phyloP scores from a whole-genome alignment of 2,329 filamentous ascomycete species.

The Alternaria arbusti region DNA sequence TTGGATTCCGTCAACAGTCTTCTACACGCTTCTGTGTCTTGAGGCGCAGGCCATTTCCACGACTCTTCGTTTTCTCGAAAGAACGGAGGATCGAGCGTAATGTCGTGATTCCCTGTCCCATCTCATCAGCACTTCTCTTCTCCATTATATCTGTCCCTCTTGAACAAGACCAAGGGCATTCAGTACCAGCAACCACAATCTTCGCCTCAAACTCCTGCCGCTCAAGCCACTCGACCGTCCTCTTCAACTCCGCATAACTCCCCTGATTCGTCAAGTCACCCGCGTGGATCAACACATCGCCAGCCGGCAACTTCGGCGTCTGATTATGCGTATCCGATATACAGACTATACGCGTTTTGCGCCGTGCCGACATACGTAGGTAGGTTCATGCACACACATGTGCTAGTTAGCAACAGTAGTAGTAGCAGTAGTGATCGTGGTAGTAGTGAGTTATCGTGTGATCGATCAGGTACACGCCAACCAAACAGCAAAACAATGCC shows the following conservation, averaged over 20 bases:
- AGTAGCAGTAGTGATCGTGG: not conserved
- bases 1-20: constrained; percentile 57
- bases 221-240: constrained; percentile 70
- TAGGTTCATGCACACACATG: not conserved
- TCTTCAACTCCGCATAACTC: constrained; percentile 62
- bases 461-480: not conserved
- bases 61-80: constrained; percentile 60
- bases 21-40: constrained; percentile 62
- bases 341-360: constrained; percentile 70
- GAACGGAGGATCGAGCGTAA: constrained; percentile 71
- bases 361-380: not conserved
- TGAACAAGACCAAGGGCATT: not conserved
- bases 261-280: constrained; percentile 80
- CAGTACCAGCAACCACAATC: constrained; percentile 70
- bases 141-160: not conserved
- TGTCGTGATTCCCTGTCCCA: constrained; percentile 73
- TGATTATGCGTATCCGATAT: constrained; percentile 79
- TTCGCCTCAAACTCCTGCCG: constrained; percentile 72
- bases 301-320: constrained; percentile 68
- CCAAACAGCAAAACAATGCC: not conserved
- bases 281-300: constrained; percentile 77
- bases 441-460: not conserved
- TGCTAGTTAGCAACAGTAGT: not conserved
- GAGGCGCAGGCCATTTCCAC: constrained; percentile 64
- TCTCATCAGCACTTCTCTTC: not conserved